Evolutionary conservation across 441 rosid species (phyloP).

Genomic region (Pelargonium australe): DNA sequence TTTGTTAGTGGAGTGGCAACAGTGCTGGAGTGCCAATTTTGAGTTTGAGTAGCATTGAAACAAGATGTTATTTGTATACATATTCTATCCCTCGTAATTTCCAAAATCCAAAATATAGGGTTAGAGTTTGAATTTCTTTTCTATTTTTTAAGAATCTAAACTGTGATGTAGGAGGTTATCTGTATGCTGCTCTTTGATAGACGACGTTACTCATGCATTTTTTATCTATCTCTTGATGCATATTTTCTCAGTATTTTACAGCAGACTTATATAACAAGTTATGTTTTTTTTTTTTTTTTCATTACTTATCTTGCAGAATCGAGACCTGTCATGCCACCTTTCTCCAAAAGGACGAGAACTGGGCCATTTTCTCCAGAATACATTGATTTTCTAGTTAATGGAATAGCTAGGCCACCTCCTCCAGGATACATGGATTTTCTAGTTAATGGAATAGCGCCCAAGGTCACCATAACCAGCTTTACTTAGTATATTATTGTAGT

Average conservation of each 20-base stretch:
- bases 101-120: neutral
- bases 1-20: too few species aligned
- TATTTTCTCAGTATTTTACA: neutral
- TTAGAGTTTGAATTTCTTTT: neutral
- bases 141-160: neutral
- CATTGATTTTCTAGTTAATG: too few species aligned
- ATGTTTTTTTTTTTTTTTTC: neutral
- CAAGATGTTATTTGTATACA: too few species aligned
- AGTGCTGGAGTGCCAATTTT: too few species aligned
- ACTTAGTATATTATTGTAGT: neutral
- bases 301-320: neutral
- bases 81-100: too few species aligned
- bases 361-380: too few species aligned
- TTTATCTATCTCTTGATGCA: too few species aligned
- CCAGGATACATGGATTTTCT: too few species aligned
- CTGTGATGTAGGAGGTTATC: too few species aligned
- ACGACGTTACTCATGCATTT: neutral
- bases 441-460: neutral
- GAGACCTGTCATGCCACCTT: neutral
- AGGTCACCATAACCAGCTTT: neutral
- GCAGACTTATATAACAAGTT: neutral
- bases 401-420: neutral
- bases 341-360: too few species aligned
- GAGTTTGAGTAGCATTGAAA: too few species aligned
- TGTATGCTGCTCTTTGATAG: neutral